Percentiles rank a stretch among this genome's conserved stretches.
Evolutionary conservation across 1,284 basidiomycete genomes (phyloP).

Genomic region (Trichosporon faecale): DNA sequence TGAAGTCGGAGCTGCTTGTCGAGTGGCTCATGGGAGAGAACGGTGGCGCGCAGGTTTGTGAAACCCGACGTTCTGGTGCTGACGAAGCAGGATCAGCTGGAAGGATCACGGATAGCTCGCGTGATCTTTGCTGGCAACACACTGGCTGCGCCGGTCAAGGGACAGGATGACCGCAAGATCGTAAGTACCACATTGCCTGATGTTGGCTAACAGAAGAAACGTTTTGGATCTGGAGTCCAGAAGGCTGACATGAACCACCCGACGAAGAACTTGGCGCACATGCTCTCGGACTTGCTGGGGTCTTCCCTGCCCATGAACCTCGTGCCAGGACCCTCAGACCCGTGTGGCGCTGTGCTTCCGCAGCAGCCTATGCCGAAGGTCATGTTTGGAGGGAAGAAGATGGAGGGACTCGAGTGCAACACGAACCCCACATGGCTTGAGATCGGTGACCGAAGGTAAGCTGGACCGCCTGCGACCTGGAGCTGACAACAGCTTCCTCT

Average conservation of each 20-base stretch:
- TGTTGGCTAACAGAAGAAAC: conserved; percentile 44
- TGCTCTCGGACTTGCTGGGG: conserved; percentile 67
- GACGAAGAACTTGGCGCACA: conserved; percentile 64
- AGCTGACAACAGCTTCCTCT: conserved; percentile 62
- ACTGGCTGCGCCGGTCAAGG: conserved; percentile 59
- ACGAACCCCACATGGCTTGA: conserved; percentile 89
- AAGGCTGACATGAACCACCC: conserved; percentile 67
- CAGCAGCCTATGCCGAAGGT: conserved; percentile 90
- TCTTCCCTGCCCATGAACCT: conserved; percentile 73
- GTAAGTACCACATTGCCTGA: conserved; percentile 49
- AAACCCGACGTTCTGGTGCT: neutral
- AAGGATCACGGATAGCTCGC: conserved; percentile 70
- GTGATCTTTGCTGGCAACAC: conserved; percentile 86
- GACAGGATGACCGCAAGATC: conserved; percentile 58
- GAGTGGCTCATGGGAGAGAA: conserved; percentile 86
- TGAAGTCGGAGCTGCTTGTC: conserved; percentile 71
- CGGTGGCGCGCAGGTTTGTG: conserved; percentile 61
- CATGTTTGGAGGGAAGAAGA: conserved; percentile 73
- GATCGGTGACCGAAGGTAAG: conserved; percentile 51
- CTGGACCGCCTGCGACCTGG: conserved; percentile 46
- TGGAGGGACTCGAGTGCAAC: conserved; percentile 66
- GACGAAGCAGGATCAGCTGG: conserved; percentile 57
- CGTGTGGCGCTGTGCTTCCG: conserved; percentile 81
- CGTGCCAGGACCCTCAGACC: conserved; percentile 81
- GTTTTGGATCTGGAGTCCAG: conserved; percentile 45